Percentiles rank a stretch among this genome's conserved stretches.
Conservation (phyloP, 2,329 filamentous ascomycete species). For the Dactylellina cionopaga region DNA sequence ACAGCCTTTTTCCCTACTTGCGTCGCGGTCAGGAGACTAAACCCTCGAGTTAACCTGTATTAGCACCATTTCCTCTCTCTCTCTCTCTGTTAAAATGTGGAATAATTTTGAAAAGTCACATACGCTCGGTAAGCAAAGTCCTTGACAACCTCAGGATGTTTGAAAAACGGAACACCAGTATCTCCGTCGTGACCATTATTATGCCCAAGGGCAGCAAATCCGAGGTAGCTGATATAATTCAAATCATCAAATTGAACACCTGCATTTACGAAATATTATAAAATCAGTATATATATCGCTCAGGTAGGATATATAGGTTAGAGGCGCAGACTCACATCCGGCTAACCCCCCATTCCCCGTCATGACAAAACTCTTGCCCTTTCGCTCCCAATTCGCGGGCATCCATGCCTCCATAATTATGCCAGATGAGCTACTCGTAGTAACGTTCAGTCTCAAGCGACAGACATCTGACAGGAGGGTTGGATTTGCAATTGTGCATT, state of each 20-base stretch:
- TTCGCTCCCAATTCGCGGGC: slow-evolving; percentile 35
- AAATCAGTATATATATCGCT: not conserved
- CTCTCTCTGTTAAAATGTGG: not conserved
- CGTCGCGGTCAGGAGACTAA: slow-evolving; percentile 23
- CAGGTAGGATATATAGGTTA: not conserved
- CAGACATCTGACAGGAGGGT: slow-evolving; percentile 28
- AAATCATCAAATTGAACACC: slow-evolving; percentile 30
- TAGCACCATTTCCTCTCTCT: not conserved
- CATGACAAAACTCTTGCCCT: slow-evolving; percentile 36
- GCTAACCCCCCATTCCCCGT: slow-evolving; percentile 24
- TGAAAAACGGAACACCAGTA: slow-evolving; percentile 36
- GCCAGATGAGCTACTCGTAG: slow-evolving; percentile 29
- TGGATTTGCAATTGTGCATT: not conserved
- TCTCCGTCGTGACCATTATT: slow-evolving; percentile 51
- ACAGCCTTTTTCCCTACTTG: slow-evolving; percentile 33
- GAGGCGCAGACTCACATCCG: slow-evolving; percentile 20
- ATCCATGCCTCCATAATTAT: slow-evolving; percentile 40
- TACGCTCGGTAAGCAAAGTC: slow-evolving; percentile 49
- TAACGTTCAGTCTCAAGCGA: slow-evolving; percentile 29
- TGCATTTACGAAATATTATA: not conserved
- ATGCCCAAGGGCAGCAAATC: slow-evolving; percentile 31
- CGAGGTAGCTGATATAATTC: slow-evolving; percentile 8
- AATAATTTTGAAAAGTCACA: not conserved
- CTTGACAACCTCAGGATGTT: slow-evolving; percentile 39
- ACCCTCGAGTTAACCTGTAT: not conserved